Base-by-base conservation (phyloP, 2,329 filamentous ascomycete genomes). In the Microdochium nivale region DNA sequence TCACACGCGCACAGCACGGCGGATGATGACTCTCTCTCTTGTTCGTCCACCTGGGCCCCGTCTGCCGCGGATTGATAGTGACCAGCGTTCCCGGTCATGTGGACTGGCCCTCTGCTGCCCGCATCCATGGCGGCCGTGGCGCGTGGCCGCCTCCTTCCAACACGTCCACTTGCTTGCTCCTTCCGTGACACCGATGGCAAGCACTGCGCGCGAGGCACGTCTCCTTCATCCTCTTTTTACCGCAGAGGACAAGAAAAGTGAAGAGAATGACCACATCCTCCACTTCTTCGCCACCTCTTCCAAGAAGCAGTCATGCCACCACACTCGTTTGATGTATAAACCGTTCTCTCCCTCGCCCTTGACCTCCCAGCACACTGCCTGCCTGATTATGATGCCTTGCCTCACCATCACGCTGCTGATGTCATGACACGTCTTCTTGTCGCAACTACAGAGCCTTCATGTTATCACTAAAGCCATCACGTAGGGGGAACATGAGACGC, bases 81-180 rank as follows among this genome's bases (percentile, higher is more conserved):
- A 44, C 40, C 40, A 44, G 40, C 40, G 40, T 44, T 44, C 40
- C 40, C 40, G 40, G 40, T 44, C 40, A 44, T 21, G 40, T 44
- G 40, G 40, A 24, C 40, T 44, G 3, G 19, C 21, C 9, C 40
- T 44, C 40, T 23, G 13, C 16, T 44, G 40, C 19, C 40, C 40
- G 40, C 40, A 44, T 44, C 40, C 40, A 44, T 44, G 40, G 40
- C 40, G 40, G 13, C 40, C 16, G 14, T 23, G 40, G 40, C 40
- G 40, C 40, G 40, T 44, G 40, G 40, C 23, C 40, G 13, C 19
- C 23, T 19, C 16, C 40, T 21, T 10, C 40, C 40, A 44, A 44
- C 40, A 23, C 21, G 16, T 7, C 5, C 19, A 19, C 40, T 24
- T 44, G 40, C 40, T 24, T 44, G 40, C 40, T 44, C 40, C 40